Evolutionary conservation across 73 alveolate species (phyloP).

Genomic region (Paramecium bursaria): DNA sequence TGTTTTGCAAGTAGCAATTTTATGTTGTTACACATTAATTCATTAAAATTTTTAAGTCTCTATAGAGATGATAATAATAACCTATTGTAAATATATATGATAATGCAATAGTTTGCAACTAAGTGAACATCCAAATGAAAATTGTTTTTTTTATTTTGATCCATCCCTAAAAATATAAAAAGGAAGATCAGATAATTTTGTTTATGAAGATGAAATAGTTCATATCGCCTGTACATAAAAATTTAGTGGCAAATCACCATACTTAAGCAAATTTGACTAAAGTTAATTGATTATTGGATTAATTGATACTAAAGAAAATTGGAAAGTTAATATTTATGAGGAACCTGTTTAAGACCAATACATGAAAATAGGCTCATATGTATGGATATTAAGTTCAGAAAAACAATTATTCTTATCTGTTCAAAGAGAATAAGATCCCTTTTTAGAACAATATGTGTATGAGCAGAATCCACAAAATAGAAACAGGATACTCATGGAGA

Average conservation of each 20-base stretch:
- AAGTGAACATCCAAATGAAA: conserved; percentile 57
- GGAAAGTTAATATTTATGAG: conserved; percentile 59
- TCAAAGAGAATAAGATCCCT: conserved; percentile 35
- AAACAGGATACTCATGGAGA: too few species aligned
- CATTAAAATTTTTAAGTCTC: conserved; percentile 60
- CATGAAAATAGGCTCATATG: conserved; percentile 53
- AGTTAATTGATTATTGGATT: conserved; percentile 33
- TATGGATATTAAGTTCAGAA: conserved; percentile 58
- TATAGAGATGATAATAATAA: conserved; percentile 59
- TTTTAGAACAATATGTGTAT: neutral
- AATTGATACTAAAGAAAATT: conserved; percentile 53
- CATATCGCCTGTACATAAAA: conserved; percentile 63
- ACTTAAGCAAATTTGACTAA: conserved; percentile 48
- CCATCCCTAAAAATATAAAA: conserved; percentile 62
- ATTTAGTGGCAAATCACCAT: conserved; percentile 68
- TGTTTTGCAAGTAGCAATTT: conserved; percentile 57
- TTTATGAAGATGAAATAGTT: conserved; percentile 67
- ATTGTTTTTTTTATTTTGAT: conserved; percentile 65
- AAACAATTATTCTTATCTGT: conserved; percentile 1
- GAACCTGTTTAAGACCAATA: neutral
- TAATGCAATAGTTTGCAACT: conserved; percentile 45
- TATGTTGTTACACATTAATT: conserved; percentile 62
- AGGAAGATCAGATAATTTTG: conserved; percentile 69
- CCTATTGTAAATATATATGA: conserved; percentile 29
- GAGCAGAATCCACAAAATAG: neutral